Conservation (phyloP, 441 rosid genomes). For the Gossypium schwendimanii region DNA sequence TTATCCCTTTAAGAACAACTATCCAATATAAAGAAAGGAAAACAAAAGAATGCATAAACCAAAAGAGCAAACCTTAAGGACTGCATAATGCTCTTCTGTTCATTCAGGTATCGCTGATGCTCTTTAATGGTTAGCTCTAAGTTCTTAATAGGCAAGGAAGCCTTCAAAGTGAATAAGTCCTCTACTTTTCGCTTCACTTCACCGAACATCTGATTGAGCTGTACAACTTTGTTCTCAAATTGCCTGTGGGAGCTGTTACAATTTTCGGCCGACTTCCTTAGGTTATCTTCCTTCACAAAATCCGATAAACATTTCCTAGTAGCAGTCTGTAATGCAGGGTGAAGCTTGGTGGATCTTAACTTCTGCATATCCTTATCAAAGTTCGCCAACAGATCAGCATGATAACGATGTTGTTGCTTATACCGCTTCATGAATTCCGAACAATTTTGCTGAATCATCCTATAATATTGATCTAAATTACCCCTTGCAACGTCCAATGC, state of each 20-base stretch:
- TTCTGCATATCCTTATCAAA: conserved; percentile 71
- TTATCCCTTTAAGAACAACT: not conserved
- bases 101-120: conserved; percentile 54
- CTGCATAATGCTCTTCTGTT: conserved; percentile 90
- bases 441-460: conserved; percentile 67
- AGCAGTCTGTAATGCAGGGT: conserved; percentile 60
- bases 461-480: conserved; percentile 78
- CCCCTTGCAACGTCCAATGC: conserved; percentile 76
- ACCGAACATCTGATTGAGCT: conserved; percentile 71
- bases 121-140: conserved; percentile 62
- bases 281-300: conserved; percentile 79
- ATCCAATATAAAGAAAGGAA: not conserved
- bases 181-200: conserved; percentile 71
- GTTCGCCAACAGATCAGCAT: conserved; percentile 67
- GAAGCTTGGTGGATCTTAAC: conserved; percentile 71
- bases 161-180: conserved; percentile 58
- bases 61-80: conserved; percentile 72
- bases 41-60: not conserved
- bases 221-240: conserved; percentile 84
- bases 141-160: conserved; percentile 42
- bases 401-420: conserved; percentile 58
- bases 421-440: conserved; percentile 85
- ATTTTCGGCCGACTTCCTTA: conserved; percentile 63
- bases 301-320: conserved; percentile 60
- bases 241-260: conserved; percentile 72